Evolutionary conservation across 2,329 filamentous ascomycete genomes (phyloP).

Genomic region (Leptosphaerulina australis): DNA sequence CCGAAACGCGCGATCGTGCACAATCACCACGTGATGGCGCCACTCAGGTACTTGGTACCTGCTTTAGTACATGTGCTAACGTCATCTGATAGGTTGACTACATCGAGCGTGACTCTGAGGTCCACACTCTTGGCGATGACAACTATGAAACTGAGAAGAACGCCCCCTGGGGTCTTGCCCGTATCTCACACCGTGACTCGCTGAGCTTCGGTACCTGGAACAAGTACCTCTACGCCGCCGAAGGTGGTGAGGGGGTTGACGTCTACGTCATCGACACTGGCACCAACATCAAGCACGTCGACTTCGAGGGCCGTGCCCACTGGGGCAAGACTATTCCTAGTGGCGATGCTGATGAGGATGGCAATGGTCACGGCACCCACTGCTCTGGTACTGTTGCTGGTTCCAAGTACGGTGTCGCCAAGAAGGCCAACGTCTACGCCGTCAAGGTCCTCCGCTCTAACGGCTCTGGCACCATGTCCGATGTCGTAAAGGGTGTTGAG

Average conservation of each 20-base stretch:
- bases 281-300: conserved; percentile 90
- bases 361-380: conserved; percentile 98
- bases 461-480: conserved; percentile 97
- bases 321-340: conserved; percentile 97
- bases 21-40: conserved; percentile 32
- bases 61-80: conserved; percentile 32
- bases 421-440: conserved; percentile 95
- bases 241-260: conserved; percentile 96
- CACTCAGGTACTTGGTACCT: conserved; percentile 26
- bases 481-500: conserved; percentile 98
- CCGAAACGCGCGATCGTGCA: conserved; percentile 37
- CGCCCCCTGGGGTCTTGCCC: conserved; percentile 97
- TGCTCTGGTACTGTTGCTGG: conserved; percentile 98
- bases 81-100: conserved; percentile 76
- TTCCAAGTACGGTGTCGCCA: conserved; percentile 99
- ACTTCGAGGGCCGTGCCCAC: conserved; percentile 92
- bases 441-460: conserved; percentile 99
- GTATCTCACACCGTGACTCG: conserved; percentile 90
- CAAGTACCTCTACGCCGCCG: conserved; percentile 92
- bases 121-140: conserved; percentile 72
- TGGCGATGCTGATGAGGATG: conserved; percentile 85
- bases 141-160: conserved; percentile 76
- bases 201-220: conserved; percentile 93
- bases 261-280: conserved; percentile 99
- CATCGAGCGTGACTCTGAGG: conserved; percentile 92